Conservation (phyloP, 768 basidiomycete species). For the Mycena olivaceomarginata region DNA sequence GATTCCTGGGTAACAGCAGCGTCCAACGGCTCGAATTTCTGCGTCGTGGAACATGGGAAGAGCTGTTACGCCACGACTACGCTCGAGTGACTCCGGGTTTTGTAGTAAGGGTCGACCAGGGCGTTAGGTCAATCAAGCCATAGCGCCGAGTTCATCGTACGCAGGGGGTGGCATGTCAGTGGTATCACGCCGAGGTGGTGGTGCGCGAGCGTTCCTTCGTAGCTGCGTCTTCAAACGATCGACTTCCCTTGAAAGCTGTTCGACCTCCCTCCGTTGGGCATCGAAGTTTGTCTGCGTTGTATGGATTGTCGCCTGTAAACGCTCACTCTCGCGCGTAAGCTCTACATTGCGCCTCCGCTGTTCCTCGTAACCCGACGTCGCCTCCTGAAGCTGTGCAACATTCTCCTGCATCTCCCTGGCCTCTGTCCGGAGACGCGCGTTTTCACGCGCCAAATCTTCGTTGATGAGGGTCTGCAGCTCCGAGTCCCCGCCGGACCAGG, state of each 20-base stretch:
- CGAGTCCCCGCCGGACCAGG: slow-evolving; percentile 44
- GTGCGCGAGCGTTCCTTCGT: slow-evolving; percentile 7
- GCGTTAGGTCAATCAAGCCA: background rate
- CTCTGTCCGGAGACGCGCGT: slow-evolving; percentile 34
- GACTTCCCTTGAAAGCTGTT: slow-evolving; percentile 38
- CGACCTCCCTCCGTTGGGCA: slow-evolving; percentile 24
- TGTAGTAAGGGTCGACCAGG: too few species aligned
- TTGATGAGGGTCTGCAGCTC: slow-evolving; percentile 45
- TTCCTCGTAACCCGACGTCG: slow-evolving; percentile 27
- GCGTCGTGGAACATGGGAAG: too few species aligned
- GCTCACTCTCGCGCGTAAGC: slow-evolving; percentile 23
- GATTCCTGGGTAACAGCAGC: too few species aligned
- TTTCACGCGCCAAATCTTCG: slow-evolving; percentile 41
- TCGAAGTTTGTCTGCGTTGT: slow-evolving; percentile 32
- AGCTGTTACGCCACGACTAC: too few species aligned
- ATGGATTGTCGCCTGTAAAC: slow-evolving; percentile 18
- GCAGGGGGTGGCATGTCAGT: slow-evolving; percentile 36
- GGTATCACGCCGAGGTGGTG: slow-evolving; percentile 16
- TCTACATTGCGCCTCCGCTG: slow-evolving; percentile 33
- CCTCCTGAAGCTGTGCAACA: slow-evolving; percentile 37
- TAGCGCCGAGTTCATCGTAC: slow-evolving; percentile 25
- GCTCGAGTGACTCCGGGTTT: too few species aligned
- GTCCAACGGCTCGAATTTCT: too few species aligned
- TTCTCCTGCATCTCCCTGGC: slow-evolving; percentile 38
- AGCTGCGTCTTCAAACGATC: slow-evolving; percentile 32